A percentile compares a stretch with the other conserved stretches of the same genome.
phyloP scores from a whole-genome alignment of 23 red algal species.

The Agarophyton chilense region DNA sequence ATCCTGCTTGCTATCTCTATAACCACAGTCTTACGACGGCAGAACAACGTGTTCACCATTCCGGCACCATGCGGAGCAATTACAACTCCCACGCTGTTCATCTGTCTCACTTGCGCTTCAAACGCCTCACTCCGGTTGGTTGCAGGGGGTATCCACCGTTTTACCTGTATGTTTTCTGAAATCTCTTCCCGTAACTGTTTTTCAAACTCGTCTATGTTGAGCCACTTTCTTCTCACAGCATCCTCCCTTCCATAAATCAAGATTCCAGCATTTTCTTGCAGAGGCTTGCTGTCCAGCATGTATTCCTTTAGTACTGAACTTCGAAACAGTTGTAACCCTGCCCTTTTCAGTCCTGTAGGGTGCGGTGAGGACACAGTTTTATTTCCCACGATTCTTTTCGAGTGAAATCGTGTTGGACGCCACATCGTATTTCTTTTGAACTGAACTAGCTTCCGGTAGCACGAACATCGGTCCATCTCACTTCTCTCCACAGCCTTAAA shows the following conservation, averaged over 20 bases:
- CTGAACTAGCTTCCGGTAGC: slow-evolving; percentile 8
- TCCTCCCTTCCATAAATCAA: slow-evolving; percentile 31
- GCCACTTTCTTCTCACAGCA: slow-evolving; percentile 22
- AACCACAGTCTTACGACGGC: not conserved
- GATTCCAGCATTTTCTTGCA: not conserved
- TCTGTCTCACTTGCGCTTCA: slow-evolving; percentile 18
- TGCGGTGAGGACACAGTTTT: not conserved
- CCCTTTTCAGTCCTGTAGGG: slow-evolving; percentile 37
- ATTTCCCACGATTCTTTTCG: not conserved
- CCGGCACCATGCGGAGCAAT: slow-evolving; percentile 39
- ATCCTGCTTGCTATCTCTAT: slow-evolving; percentile 36
- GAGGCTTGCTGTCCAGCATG: slow-evolving; percentile 7
- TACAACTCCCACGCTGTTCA: slow-evolving; percentile 22
- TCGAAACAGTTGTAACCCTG: slow-evolving; percentile 19
- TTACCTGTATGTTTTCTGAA: not conserved
- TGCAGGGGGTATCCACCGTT: not conserved
- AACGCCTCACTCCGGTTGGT: not conserved
- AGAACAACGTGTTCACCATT: slow-evolving; percentile 47
- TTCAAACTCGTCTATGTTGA: slow-evolving; percentile 19
- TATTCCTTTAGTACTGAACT: not conserved
- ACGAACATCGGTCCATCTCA: not conserved
- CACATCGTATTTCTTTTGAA: slow-evolving; percentile 46
- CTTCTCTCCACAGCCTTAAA: not conserved
- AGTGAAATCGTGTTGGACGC: slow-evolving; percentile 41
- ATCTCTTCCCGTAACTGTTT: not conserved